Evolutionary conservation across 306 rosid species (phyloP).

Genomic region (Sicyos baderoa): DNA sequence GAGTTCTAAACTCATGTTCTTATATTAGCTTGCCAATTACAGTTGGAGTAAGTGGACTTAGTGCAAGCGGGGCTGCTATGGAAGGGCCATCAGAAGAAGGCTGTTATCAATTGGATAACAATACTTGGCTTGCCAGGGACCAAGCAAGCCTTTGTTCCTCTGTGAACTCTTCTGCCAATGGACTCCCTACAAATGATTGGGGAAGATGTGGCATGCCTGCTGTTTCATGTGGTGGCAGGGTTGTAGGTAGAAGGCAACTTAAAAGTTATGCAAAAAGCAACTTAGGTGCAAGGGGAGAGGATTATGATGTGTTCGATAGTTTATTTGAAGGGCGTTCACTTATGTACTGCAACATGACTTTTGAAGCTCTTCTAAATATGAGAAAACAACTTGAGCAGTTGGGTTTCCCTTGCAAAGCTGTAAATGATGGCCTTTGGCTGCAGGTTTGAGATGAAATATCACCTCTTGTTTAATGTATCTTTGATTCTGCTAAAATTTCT

Average conservation of each 20-base stretch:
- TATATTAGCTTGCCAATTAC: conserved; percentile 49
- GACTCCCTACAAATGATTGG: conserved; percentile 61
- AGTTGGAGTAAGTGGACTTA: conserved; percentile 47
- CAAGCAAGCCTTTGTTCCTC: conserved; percentile 58
- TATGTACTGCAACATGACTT: conserved; percentile 86
- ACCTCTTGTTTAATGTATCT: conserved; percentile 9
- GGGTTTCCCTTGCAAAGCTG: conserved; percentile 97
- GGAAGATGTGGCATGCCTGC: conserved; percentile 67
- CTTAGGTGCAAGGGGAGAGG: conserved; percentile 55
- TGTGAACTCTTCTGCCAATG: conserved; percentile 55
- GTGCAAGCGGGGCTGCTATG: conserved; percentile 46
- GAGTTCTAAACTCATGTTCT: conserved; percentile 44
- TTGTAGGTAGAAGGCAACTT: conserved; percentile 68
- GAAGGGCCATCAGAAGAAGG: conserved; percentile 95
- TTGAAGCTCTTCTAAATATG: conserved; percentile 83
- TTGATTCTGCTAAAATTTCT: not conserved
- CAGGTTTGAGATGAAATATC: conserved; percentile 50
- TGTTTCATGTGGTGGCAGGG: conserved; percentile 80
- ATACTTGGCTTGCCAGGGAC: conserved; percentile 53
- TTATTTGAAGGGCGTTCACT: conserved; percentile 94
- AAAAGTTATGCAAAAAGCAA: conserved; percentile 55
- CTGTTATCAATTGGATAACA: conserved; percentile 60
- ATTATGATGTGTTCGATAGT: conserved; percentile 67
- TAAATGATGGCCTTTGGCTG: conserved; percentile 93
- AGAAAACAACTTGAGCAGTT: conserved; percentile 89